phyloP scores from a whole-genome alignment of 2,329 filamentous ascomycete genomes.

The Chrysosporium queenslandicum region DNA sequence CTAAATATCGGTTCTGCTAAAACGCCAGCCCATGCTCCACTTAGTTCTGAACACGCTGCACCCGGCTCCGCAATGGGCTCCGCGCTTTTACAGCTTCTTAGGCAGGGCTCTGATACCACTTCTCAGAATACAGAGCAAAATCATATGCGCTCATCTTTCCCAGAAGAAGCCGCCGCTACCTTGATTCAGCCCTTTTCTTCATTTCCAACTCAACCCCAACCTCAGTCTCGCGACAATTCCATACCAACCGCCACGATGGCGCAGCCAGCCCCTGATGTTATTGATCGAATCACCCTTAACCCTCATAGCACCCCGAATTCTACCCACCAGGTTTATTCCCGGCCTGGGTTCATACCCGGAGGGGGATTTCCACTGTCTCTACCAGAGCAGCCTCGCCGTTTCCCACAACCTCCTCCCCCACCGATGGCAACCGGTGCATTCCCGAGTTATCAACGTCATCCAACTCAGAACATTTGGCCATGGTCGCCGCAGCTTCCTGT shows the following conservation, averaged over 20 bases:
- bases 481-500: neutral
- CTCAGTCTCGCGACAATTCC: neutral
- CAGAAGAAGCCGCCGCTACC: neutral
- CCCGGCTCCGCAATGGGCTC: conserved; percentile 34
- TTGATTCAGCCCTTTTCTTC: neutral
- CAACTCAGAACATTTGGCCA: neutral
- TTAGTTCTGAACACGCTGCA: conserved; percentile 6
- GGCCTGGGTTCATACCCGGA: neutral
- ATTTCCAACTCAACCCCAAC: neutral
- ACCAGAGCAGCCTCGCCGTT: neutral
- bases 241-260: neutral
- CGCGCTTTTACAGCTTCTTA: conserved; percentile 49
- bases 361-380: neutral
- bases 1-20: conserved; percentile 32
- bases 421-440: neutral
- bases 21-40: conserved; percentile 12
- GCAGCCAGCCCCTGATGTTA: neutral
- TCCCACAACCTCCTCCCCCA: neutral
- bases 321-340: neutral
- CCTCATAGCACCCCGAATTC: neutral
- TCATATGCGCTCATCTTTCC: neutral
- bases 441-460: neutral
- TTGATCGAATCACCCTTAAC: neutral
- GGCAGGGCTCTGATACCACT: conserved; percentile 29
- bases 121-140: conserved; percentile 17